These are phyloP conservation scores for Climacium dendroides DNA, from an alignment of 225 moss, liverwort and hornwort species.

Conservation along the genomic window DNA sequence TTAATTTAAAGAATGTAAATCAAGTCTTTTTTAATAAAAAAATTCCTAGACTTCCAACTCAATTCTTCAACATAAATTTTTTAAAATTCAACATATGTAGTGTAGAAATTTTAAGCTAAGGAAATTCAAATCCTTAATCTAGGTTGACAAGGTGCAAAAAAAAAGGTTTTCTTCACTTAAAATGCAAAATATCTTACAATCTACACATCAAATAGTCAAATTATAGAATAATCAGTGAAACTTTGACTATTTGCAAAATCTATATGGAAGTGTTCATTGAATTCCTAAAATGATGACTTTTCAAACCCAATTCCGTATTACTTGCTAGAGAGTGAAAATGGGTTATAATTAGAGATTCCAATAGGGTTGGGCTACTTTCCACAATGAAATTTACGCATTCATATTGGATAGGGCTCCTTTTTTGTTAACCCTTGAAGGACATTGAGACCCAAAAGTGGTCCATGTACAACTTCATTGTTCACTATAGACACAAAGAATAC, in stretches of 20 bases:
- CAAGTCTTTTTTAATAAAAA: not conserved
- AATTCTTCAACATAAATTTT: not conserved
- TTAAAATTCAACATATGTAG: not conserved
- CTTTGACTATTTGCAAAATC: not conserved
- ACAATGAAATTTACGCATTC: too few species aligned
- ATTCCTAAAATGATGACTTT: not conserved
- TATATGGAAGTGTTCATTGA: rapidly evolving
- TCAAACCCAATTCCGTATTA: rapidly evolving
- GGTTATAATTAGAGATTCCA: not conserved
- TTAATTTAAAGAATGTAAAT: not conserved
- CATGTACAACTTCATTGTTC: too few species aligned
- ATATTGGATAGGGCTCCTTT: not conserved
- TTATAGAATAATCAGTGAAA: not conserved
- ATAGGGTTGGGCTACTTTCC: too few species aligned
- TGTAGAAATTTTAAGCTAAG: not conserved
- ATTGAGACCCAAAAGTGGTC: too few species aligned
- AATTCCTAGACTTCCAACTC: not conserved
- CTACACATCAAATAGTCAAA: too few species aligned
- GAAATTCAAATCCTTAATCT: not conserved
- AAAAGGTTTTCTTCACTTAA: not conserved
- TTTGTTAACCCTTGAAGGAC: not conserved
- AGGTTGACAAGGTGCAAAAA: rapidly evolving
- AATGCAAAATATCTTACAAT: too few species aligned
- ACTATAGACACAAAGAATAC: too few species aligned
- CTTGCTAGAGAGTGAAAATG: too few species aligned